Conservation (phyloP, 2,329 filamentous ascomycete species). For the Hysterium pulicare region DNA sequence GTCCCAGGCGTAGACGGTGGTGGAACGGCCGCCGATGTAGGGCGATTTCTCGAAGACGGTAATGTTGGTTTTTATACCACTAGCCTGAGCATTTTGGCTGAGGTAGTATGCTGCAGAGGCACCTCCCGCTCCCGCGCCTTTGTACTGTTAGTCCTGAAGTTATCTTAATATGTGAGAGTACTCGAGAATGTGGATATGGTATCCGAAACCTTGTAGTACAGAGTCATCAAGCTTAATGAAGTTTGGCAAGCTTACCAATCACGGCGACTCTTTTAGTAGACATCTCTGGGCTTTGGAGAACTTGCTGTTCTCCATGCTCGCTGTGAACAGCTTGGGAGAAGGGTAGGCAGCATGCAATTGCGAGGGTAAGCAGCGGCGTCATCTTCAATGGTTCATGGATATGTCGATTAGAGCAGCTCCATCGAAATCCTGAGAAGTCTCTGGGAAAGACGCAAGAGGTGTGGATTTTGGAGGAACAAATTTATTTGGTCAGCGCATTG, state of each 20-base stretch:
- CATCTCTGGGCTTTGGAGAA: slow-evolving; percentile 3
- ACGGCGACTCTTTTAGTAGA: slow-evolving; percentile 34
- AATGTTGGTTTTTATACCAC: slow-evolving; percentile 65
- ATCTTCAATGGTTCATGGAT: slow-evolving; percentile 5
- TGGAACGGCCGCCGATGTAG: slow-evolving; percentile 80
- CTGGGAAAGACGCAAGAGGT: too few species aligned
- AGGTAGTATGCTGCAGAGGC: slow-evolving; percentile 85
- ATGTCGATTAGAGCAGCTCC: too few species aligned
- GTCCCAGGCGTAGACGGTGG: slow-evolving; percentile 75
- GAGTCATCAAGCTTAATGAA: neutral
- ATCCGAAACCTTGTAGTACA: slow-evolving; percentile 4
- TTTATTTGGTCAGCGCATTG: too few species aligned
- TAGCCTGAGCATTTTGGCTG: slow-evolving; percentile 62
- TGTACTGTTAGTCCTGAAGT: neutral
- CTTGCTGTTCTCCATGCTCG: slow-evolving; percentile 7
- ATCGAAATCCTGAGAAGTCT: too few species aligned
- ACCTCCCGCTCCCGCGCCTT: slow-evolving; percentile 86
- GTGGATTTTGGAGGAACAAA: too few species aligned
- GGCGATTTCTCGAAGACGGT: slow-evolving; percentile 80
- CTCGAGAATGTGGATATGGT: slow-evolving; percentile 1
- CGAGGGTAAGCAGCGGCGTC: slow-evolving; percentile 4
- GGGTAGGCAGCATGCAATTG: slow-evolving; percentile 14
- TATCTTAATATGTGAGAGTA: neutral
- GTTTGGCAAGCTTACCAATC: slow-evolving; percentile 25
- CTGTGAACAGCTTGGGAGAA: slow-evolving; percentile 16